These are phyloP conservation scores for Ajuga reptans DNA, from an alignment of 305 asterid genomes.

Conservation along the genomic window DNA sequence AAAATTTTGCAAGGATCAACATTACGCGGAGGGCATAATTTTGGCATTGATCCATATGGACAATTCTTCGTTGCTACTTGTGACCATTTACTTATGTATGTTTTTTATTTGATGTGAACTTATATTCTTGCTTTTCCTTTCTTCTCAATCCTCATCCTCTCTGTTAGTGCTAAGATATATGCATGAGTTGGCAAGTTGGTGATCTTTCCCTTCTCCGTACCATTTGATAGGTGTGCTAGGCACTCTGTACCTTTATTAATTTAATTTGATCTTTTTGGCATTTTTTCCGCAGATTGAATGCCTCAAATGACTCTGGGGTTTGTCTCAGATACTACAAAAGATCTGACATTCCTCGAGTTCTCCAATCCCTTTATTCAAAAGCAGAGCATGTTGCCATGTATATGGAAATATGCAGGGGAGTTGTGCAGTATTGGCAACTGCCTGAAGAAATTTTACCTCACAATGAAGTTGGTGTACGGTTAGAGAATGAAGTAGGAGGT, in stretches of 20 bases:
- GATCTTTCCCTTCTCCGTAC: neutral
- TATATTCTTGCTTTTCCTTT: constrained; percentile 12
- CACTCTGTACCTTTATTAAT: constrained; percentile 19
- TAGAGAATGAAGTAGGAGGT: constrained; percentile 26
- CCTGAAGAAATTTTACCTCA: constrained; percentile 38
- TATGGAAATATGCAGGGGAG: constrained; percentile 66
- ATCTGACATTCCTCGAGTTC: constrained; percentile 51
- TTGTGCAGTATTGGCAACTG: constrained; percentile 64
- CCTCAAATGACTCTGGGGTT: constrained; percentile 36
- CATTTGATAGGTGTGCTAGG: neutral
- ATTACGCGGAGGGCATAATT: constrained; percentile 61
- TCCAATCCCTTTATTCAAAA: constrained; percentile 45
- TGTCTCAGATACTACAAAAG: constrained; percentile 65
- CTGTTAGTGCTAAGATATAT: constrained; percentile 13
- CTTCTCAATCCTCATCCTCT: constrained; percentile 3
- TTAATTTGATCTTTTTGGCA: constrained; percentile 19
- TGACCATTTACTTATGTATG: constrained; percentile 92
- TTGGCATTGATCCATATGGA: constrained; percentile 69
- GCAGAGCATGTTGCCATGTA: constrained; percentile 45
- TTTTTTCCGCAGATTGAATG: constrained; percentile 49
- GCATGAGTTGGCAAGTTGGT: constrained; percentile 4
- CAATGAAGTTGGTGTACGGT: constrained; percentile 32
- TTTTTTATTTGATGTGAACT: constrained; percentile 28
- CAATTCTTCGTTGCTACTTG: constrained; percentile 74
- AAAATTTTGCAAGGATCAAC: constrained; percentile 46